Conservation (phyloP, 352 stramenopile species). For the Albugo candida region DNA sequence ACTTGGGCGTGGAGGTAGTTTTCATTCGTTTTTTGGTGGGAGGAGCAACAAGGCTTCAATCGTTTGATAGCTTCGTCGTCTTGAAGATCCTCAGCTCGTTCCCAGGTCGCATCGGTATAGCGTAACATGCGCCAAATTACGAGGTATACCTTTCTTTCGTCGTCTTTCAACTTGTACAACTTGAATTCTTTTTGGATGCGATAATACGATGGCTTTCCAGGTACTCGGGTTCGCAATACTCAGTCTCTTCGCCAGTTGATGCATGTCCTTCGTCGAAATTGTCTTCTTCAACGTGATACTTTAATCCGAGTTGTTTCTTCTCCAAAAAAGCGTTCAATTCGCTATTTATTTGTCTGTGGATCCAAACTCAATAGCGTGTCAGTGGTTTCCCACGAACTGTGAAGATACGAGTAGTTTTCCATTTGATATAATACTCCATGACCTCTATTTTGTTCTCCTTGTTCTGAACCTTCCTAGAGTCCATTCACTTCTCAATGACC, state of each 20-base stretch:
- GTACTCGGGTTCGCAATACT: constrained; percentile 84
- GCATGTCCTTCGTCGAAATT: constrained; percentile 7
- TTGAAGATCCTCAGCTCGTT: constrained; percentile 69
- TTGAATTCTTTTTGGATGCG: constrained; percentile 39
- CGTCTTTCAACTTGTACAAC: constrained; percentile 3
- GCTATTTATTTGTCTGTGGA: constrained; percentile 66
- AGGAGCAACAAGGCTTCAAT: constrained; percentile 32
- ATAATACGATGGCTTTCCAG: constrained; percentile 78
- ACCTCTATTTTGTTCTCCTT: constrained; percentile 16
- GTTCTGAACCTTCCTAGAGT: constrained; percentile 14
- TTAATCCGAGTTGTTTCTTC: constrained; percentile 24
- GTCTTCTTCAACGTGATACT: constrained; percentile 16
- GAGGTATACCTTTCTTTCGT: constrained; percentile 56
- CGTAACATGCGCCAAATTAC: constrained; percentile 77
- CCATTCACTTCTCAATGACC: constrained; percentile 83
- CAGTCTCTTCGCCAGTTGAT: constrained; percentile 22
- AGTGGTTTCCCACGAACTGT: constrained; percentile 66
- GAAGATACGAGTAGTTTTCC: constrained; percentile 81
- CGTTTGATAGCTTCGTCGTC: constrained; percentile 64
- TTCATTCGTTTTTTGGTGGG: constrained; percentile 36
- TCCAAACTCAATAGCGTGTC: constrained; percentile 62
- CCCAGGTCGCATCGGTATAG: constrained; percentile 77
- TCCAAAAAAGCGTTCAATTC: constrained; percentile 77
- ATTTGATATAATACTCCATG: constrained; percentile 81
- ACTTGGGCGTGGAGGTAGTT: constrained; percentile 34